Conservation (phyloP, 1,139 yeast species). For the Lodderomyces beijingensis region DNA sequence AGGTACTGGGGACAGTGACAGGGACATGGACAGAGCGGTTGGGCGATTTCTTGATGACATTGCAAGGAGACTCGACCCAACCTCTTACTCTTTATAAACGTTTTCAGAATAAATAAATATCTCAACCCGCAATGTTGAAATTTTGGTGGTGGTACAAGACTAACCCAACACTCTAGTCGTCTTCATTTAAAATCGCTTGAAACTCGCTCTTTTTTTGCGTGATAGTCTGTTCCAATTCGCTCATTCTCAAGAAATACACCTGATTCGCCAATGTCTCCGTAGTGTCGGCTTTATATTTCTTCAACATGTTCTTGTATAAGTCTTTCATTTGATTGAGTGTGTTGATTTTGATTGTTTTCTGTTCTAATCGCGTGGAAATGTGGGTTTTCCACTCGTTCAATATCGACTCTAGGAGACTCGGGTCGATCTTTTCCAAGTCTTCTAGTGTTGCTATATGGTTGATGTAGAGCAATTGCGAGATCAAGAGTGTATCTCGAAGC, state of each 20-base stretch:
- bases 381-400: slow-evolving; percentile 16
- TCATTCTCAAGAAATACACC: slow-evolving; percentile 16
- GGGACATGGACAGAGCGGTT: no score
- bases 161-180: no score
- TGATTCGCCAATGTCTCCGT: slow-evolving; percentile 20
- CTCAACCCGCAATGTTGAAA: no score
- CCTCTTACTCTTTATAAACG: no score
- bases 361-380: slow-evolving; percentile 12
- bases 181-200: slow-evolving; percentile 4
- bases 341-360: slow-evolving; percentile 11
- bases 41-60: no score
- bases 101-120: no score
- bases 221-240: slow-evolving; percentile 15
- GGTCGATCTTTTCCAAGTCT: slow-evolving; percentile 11
- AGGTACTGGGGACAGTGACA: no score
- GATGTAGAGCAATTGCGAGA: slow-evolving; percentile 19
- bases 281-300: slow-evolving; percentile 11
- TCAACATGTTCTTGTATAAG: slow-evolving; percentile 15
- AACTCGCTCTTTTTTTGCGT: slow-evolving; percentile 13
- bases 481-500: slow-evolving; percentile 16
- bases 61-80: no score
- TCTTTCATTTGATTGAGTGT: slow-evolving; percentile 14
- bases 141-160: no score
- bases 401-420: slow-evolving; percentile 8
- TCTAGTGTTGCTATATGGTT: slow-evolving; percentile 11